Conservation (phyloP, 768 basidiomycete genomes). For the Mycena sanguinolenta region DNA sequence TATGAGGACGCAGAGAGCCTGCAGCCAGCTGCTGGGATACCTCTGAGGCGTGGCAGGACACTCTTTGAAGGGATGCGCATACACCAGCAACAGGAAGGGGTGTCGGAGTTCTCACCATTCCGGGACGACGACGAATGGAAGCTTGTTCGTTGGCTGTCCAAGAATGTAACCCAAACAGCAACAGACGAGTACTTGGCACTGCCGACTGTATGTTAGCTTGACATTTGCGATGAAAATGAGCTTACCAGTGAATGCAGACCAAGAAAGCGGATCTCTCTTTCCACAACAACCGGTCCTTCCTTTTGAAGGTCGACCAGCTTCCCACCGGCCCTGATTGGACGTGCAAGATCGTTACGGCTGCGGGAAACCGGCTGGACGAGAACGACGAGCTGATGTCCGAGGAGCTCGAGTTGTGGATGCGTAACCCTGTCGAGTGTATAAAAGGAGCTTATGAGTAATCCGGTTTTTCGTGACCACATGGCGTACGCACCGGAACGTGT, state of each 20-base stretch:
- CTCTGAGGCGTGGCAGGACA: background rate
- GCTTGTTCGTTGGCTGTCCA: constrained; percentile 45
- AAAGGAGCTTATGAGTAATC: constrained; percentile 34
- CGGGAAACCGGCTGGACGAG: constrained; percentile 30
- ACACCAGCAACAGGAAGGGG: background rate
- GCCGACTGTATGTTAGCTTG: background rate
- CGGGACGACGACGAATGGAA: constrained; percentile 38
- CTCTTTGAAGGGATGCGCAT: background rate
- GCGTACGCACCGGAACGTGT: constrained; percentile 41
- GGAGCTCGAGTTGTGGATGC: constrained; percentile 22
- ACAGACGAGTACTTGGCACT: constrained; percentile 48
- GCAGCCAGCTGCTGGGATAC: background rate
- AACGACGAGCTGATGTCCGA: constrained; percentile 1
- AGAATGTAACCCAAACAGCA: constrained; percentile 40
- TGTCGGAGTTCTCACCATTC: constrained; percentile 43
- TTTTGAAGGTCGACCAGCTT: constrained; percentile 39
- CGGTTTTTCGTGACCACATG: constrained; percentile 38
- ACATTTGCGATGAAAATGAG: no score
- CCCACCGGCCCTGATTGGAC: constrained; percentile 38
- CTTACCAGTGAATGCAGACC: background rate
- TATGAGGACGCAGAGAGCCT: background rate
- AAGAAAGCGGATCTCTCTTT: constrained; percentile 8
- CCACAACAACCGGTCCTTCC: constrained; percentile 33
- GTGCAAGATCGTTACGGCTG: constrained; percentile 38
- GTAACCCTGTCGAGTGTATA: constrained; percentile 39